These are phyloP conservation scores for Artemisia argyi DNA, from an alignment of 129 eudicot species.

Conservation along the genomic window DNA sequence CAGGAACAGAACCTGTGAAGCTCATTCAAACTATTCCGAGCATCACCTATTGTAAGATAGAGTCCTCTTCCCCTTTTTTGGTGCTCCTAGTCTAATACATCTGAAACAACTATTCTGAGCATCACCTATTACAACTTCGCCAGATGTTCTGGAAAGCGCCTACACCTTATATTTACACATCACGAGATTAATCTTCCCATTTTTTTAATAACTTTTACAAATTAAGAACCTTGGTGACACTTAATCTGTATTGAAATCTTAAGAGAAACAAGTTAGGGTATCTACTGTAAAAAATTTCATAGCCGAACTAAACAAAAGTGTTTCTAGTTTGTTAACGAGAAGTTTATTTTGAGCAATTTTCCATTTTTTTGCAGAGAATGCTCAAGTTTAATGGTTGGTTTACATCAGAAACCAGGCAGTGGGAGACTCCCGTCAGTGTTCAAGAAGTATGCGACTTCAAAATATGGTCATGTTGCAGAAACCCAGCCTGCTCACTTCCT, in stretches of 20 bases:
- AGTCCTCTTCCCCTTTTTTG: not conserved
- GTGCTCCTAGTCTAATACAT: not conserved
- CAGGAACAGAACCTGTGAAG: not conserved
- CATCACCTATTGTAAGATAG: not conserved
- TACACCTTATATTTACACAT: no score
- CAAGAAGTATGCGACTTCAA: slow-evolving; percentile 67
- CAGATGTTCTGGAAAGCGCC: no score
- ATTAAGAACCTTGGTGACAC: not conserved
- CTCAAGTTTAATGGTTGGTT: slow-evolving; percentile 62
- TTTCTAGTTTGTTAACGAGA: not conserved
- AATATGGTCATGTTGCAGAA: slow-evolving; percentile 65
- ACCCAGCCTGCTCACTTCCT: slow-evolving; percentile 70
- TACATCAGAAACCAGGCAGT: slow-evolving; percentile 62
- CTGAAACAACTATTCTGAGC: no score
- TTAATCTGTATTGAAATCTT: no score
- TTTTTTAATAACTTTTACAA: not conserved
- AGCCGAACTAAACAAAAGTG: not conserved
- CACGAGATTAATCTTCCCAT: no score
- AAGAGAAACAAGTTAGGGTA: no score
- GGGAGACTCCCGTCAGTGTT: slow-evolving; percentile 75
- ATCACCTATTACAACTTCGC: no score
- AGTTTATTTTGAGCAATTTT: not conserved
- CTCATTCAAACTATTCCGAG: not conserved
- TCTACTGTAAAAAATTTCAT: not conserved
- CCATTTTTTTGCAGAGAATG: slow-evolving; percentile 56